Base-by-base conservation (phyloP, 306 rosid genomes). In the Arachis hypogaea region DNA sequence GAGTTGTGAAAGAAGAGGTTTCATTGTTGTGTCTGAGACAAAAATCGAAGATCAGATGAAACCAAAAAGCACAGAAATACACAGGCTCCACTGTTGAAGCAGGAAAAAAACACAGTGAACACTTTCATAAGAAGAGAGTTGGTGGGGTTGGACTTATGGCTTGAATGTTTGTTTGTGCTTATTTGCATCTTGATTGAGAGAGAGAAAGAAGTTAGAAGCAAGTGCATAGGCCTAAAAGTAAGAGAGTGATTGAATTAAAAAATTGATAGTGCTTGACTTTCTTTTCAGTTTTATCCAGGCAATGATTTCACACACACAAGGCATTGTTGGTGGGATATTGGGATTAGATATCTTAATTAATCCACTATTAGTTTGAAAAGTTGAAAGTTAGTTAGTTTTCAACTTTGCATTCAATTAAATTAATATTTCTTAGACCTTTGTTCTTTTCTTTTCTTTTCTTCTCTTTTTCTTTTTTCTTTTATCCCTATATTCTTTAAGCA, bases 71-170 rank as follows among this genome's bases (percentile, higher is more conserved):
- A 78, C 66, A 33, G 4, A 33, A 4, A 33, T 33, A 57, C 73
- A 41, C 46, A 47, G 45, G 75, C 29, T 74, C 33, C 76, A 70
- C 77, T 72, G 70, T 72, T 67, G 74, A 72, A 79, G 71, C 81
- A 75, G 65, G 66, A 41, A 59, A 71, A 66, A 59, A 71, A 66
- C 47, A 71, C 69, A 77, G 88, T 72, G 38, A 18, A 77, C 74
- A 74, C 69, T 69, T 56, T 51, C 16, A 40, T 55, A 44, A 43
- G 52, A 44, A 43, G 52, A 60, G 42, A 30, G 80, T 78, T 62
- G 84, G 88, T 86, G 78, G 84, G 84, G 86, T 60, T 86, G 78
- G 84, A 82, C 85, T 57, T 66, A 52, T 33, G 76, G 74, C 66
- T 54, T 73, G 63, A 63, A 74, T 18, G 56, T 33, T 33, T 8